A percentile compares a stretch with the other conserved stretches of the same genome.
Evolutionary conservation across 1,284 basidiomycete genomes (phyloP).

Genomic region (Cutaneotrichosporon mucoides): DNA sequence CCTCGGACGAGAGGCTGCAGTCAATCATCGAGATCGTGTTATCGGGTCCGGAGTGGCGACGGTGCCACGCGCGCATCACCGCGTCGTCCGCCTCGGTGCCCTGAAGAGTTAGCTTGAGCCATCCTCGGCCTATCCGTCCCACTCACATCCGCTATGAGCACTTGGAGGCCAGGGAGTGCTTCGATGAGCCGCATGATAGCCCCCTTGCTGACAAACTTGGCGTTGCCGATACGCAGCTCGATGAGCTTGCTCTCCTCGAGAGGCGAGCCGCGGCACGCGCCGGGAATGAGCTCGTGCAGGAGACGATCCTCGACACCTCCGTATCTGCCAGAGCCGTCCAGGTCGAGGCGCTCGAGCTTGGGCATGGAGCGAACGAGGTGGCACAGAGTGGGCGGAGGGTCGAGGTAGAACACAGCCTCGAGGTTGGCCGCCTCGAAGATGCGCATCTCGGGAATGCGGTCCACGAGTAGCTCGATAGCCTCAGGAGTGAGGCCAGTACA

Average conservation of each 20-base stretch:
- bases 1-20: constrained; percentile 64
- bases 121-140: no score
- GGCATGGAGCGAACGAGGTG: constrained; percentile 52
- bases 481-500: constrained; percentile 69
- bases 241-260: constrained; percentile 53
- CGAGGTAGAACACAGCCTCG: constrained; percentile 21
- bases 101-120: constrained; percentile 17
- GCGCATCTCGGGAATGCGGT: constrained; percentile 69
- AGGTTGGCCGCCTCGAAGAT: constrained; percentile 77
- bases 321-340: constrained; percentile 64
- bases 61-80: constrained; percentile 66
- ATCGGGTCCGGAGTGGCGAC: constrained; percentile 36
- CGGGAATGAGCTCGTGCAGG: constrained; percentile 46
- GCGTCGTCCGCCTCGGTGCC: constrained; percentile 65
- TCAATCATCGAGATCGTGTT: constrained; percentile 62
- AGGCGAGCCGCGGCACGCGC: constrained; percentile 6
- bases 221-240: constrained; percentile 68
- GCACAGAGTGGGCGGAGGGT: constrained; percentile 16
- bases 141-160: constrained; percentile 65
- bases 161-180: constrained; percentile 58
- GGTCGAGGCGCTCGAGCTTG: constrained; percentile 67
- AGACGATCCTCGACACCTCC: constrained; percentile 68
- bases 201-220: constrained; percentile 60
- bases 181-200: constrained; percentile 63
- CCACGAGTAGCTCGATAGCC: constrained; percentile 66